These are phyloP conservation scores for Claviceps humidiphila DNA, from an alignment of 2,329 filamentous ascomycete species.

Conservation along the genomic window DNA sequence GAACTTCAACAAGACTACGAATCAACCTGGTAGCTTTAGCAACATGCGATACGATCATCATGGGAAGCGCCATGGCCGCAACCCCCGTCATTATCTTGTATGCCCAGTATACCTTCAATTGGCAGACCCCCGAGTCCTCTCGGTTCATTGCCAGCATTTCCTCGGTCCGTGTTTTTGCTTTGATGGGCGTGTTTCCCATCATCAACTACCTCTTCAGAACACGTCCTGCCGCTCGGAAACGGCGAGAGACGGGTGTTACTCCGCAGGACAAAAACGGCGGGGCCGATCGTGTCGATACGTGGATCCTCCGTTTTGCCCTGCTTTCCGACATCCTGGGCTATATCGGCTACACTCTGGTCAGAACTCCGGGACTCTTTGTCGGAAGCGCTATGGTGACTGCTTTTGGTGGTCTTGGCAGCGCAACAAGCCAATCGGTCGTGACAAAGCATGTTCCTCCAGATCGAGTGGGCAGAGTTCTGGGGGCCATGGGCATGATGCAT, in stretches of 20 bases:
- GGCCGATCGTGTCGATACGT: constrained; percentile 65
- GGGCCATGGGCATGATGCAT: constrained; percentile 76
- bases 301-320: constrained; percentile 61
- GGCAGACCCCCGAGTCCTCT: constrained; percentile 70
- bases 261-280: constrained; percentile 45
- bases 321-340: constrained; percentile 65
- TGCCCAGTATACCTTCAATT: constrained; percentile 64
- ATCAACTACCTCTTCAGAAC: constrained; percentile 63
- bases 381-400: constrained; percentile 59
- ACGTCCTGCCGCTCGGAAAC: constrained; percentile 31
- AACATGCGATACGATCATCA: constrained; percentile 66
- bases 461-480: constrained; percentile 73
- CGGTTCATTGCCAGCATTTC: constrained; percentile 73
- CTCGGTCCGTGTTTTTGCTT: constrained; percentile 57
- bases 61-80: constrained; percentile 69
- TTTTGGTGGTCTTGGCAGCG: constrained; percentile 72
- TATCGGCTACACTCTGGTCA: constrained; percentile 57
- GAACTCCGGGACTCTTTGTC: constrained; percentile 51
- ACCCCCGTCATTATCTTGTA: constrained; percentile 78
- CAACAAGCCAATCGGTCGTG: constrained; percentile 69
- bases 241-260: constrained; percentile 22
- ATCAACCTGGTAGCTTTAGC: constrained; percentile 75
- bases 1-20: constrained; percentile 46
- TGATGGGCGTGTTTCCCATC: constrained; percentile 63
- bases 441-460: constrained; percentile 86